Conservation (phyloP, 768 basidiomycete genomes). For the Xerocomellus chrysenteron region DNA sequence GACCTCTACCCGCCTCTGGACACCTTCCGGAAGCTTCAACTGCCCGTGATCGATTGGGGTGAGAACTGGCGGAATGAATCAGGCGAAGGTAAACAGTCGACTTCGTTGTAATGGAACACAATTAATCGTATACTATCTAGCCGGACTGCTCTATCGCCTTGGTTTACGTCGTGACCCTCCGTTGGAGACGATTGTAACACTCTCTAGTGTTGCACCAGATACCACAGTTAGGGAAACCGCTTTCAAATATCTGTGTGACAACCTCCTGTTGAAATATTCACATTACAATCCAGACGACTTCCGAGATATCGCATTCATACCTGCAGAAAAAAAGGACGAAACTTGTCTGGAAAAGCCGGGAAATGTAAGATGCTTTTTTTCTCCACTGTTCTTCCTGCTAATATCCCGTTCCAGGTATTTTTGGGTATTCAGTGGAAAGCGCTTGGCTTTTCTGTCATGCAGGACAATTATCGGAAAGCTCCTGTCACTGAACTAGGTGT, state of each 20-base stretch:
- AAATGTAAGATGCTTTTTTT: neutral
- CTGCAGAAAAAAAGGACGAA: neutral
- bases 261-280: neutral
- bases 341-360: neutral
- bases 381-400: slow-evolving; percentile 35
- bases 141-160: neutral
- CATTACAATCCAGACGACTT: slow-evolving; percentile 52
- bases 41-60: slow-evolving; percentile 87
- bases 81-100: neutral
- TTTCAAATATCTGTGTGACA: slow-evolving; percentile 63
- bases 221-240: slow-evolving; percentile 50
- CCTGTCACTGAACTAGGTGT: slow-evolving; percentile 60
- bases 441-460: slow-evolving; percentile 72
- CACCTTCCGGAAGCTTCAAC: slow-evolving; percentile 58
- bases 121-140: slow-evolving; percentile 32
- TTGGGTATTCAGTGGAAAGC: slow-evolving; percentile 40
- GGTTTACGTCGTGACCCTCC: slow-evolving; percentile 48
- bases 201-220: slow-evolving; percentile 50
- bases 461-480: slow-evolving; percentile 47
- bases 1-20: slow-evolving; percentile 83
- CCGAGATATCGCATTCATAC: neutral
- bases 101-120: slow-evolving; percentile 25
- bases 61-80: slow-evolving; percentile 58
- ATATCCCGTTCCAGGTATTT: neutral
- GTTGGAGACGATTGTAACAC: slow-evolving; percentile 56